Evolutionary conservation across 495 filamentous ascomycete genomes (phyloP), one percentile per base, ranked within the genome.

Genomic region (Extremus antarcticus): DNA sequence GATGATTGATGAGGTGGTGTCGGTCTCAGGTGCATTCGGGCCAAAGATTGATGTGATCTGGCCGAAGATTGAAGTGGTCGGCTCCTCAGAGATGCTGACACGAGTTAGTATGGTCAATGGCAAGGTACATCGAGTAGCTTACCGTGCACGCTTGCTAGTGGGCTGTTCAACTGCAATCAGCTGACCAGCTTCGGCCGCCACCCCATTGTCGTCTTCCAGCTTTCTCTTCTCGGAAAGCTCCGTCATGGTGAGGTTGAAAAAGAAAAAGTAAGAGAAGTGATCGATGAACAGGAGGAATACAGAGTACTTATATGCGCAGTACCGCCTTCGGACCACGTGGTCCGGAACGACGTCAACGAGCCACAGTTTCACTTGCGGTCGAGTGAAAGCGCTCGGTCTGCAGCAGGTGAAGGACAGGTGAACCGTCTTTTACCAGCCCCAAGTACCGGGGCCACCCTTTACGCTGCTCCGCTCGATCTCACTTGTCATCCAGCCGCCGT

Each of bases 401-500:
- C 9, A 39, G n/a, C 35, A 9, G 9, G n/a, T n/a, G 35, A 7
- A 52, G 29, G 13, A 53, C 8, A 23, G 17, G 9, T 20, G 16
- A 50, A 35, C 32, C 19, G 22, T 53, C 9, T 32, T 16, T 3
- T 59, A 70, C 67, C 67, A 70, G 35, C 69, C 66, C 60, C 63
- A 65, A 19, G 72, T 77, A 2, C 71, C 76, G 55, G 69, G 70
- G 39, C 71, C 72, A 2, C 75, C 76, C 66, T 80, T 80, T 13
- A 78, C 70, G 1, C 68, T 55, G 22, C 24, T 67, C 22, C 77
- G 76, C 60, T 77, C 74, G 55, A 81, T 70, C 41, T 81, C 77
- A 56, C 68, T 71, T 24, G 77, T 80, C 47, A 76, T 68, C 78
- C 78, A 81, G 2, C 78, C 78, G 41, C 76, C 78, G 62, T 80